Evolutionary conservation across 176 grass and related monocot genomes (phyloP).

Genomic region (Oryza coarctata): DNA sequence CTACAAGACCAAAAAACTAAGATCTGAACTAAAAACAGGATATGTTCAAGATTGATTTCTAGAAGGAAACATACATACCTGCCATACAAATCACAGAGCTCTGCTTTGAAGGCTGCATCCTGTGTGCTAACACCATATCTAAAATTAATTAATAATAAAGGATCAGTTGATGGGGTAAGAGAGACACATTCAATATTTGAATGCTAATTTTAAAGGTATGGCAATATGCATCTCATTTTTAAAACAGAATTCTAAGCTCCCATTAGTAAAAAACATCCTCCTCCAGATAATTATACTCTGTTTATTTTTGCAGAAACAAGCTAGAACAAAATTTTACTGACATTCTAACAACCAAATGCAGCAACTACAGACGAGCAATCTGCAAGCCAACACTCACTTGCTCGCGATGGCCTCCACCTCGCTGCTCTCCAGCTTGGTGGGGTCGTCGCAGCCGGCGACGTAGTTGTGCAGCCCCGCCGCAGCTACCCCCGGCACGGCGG

Average conservation of each 20-base stretch:
- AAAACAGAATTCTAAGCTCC: not conserved
- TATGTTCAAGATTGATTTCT: not conserved
- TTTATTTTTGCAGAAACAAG: not conserved
- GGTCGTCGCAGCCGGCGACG: constrained; percentile 65
- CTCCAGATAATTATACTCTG: not conserved
- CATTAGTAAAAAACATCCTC: not conserved
- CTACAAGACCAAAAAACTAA: constrained; percentile 3
- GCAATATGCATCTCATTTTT: not conserved
- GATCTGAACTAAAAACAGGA: not conserved
- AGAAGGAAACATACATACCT: constrained; percentile 39
- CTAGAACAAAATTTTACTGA: not conserved
- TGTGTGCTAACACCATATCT: constrained; percentile 91
- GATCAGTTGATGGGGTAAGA: constrained; percentile 2
- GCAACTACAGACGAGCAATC: not conserved
- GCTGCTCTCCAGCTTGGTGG: constrained; percentile 49
- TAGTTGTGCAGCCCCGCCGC: constrained; percentile 83
- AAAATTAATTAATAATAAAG: constrained; percentile 4
- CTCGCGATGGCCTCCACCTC: constrained; percentile 69
- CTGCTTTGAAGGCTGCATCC: constrained; percentile 76
- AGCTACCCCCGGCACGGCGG: constrained; percentile 70
- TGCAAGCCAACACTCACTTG: constrained; percentile 52
- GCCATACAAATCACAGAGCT: constrained; percentile 81
- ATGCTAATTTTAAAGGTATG: not conserved
- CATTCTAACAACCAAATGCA: not conserved
- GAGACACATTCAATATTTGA: not conserved